Evolutionary conservation across 371 early-diverging fungal genomes (phyloP).

Genomic region (Chytridiales sp.): DNA sequence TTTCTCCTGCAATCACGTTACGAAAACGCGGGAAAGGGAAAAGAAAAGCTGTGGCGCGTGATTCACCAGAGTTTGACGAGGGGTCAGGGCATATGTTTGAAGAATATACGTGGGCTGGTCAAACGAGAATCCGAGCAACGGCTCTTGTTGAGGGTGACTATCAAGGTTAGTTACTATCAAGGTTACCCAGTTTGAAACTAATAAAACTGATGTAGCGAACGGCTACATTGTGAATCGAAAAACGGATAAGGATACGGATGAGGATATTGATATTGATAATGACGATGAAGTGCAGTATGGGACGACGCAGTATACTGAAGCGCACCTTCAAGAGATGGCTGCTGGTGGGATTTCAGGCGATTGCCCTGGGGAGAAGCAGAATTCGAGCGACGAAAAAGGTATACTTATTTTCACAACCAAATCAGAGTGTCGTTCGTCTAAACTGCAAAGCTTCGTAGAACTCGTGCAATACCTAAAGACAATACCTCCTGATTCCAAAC

Average conservation of each 20-base stretch:
- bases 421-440: not conserved
- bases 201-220: constrained; percentile 36
- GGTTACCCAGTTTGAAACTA: not conserved
- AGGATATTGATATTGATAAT: constrained; percentile 77
- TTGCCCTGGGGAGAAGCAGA: not conserved
- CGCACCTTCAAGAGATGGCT: constrained; percentile 37
- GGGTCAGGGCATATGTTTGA: constrained; percentile 51
- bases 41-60: not conserved
- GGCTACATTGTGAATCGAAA: constrained; percentile 56
- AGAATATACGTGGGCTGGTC: constrained; percentile 85
- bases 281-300: constrained; percentile 76
- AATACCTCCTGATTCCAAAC: constrained; percentile 49
- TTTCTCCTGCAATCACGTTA: not conserved
- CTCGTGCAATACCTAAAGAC: constrained; percentile 2
- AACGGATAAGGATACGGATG: constrained; percentile 67
- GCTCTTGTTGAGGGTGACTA: constrained; percentile 83
- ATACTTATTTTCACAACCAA: not conserved
- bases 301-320: constrained; percentile 68
- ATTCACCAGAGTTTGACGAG: no score
- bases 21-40: not conserved
- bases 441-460: constrained; percentile 1
- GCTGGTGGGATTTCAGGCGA: not conserved
- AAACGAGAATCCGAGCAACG: constrained; percentile 76
- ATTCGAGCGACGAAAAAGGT: not conserved
- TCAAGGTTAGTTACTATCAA: constrained; percentile 29